These are phyloP conservation scores for Metschnikowia baotianmanensis DNA, from an alignment of 805 yeast genomes.

Conservation along the genomic window DNA sequence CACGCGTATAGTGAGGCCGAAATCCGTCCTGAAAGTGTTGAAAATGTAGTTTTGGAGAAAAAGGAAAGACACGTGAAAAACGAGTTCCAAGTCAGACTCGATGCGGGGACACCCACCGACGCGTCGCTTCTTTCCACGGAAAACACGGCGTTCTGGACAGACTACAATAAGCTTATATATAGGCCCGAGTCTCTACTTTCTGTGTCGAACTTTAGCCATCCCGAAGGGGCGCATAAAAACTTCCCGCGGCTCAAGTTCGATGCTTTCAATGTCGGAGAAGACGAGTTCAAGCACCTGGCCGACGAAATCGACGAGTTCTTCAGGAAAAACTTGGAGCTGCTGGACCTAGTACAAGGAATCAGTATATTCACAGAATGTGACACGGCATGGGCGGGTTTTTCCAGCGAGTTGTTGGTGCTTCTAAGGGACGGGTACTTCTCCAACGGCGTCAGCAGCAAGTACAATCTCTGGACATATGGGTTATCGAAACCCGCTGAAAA, in stretches of 20 bases:
- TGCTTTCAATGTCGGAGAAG: conserved; percentile 53
- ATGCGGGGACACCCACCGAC: conserved; percentile 36
- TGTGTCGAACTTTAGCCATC: conserved; percentile 58
- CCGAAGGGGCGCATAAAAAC: conserved; percentile 25
- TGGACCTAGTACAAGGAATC: conserved; percentile 73
- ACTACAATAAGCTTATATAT: conserved; percentile 65
- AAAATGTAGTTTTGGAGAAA: conserved; percentile 25
- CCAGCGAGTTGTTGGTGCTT: conserved; percentile 48
- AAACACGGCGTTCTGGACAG: conserved; percentile 73
- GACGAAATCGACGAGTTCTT: conserved; percentile 47
- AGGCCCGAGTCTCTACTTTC: conserved; percentile 57
- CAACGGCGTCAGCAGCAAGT: conserved; percentile 32
- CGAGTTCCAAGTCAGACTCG: conserved; percentile 64
- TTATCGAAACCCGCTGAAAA: conserved; percentile 14
- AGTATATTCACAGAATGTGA: conserved; percentile 70
- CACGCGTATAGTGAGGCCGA: conserved; percentile 43
- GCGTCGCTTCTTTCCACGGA: conserved; percentile 28
- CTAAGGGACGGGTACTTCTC: conserved; percentile 67
- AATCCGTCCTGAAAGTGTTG: conserved; percentile 9
- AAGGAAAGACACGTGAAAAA: conserved; percentile 44
- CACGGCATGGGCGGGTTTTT: conserved; percentile 82
- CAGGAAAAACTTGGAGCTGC: conserved; percentile 64
- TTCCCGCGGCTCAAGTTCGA: conserved; percentile 42
- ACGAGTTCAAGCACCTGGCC: conserved; percentile 49
- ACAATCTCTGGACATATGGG: conserved; percentile 38